Conservation (phyloP, 1,139 yeast genomes). For the Hemisphaericaspora xylofermentans region DNA sequence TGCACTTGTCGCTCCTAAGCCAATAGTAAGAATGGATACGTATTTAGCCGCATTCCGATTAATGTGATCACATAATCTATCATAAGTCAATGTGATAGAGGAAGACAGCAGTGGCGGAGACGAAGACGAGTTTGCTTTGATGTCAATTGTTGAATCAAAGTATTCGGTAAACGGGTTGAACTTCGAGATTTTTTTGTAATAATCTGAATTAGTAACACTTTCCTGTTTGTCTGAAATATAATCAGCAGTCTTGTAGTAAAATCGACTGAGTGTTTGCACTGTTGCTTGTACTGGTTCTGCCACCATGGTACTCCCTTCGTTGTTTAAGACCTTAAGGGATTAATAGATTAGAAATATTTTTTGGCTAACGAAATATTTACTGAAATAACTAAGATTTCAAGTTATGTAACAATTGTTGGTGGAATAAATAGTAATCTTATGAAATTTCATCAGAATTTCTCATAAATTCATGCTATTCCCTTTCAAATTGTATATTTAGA, state of each 20-base stretch:
- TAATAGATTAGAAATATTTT: not conserved
- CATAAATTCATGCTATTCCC: no score
- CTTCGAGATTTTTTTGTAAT: conserved; percentile 17
- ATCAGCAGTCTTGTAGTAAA: conserved; percentile 24
- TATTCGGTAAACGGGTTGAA: conserved; percentile 14
- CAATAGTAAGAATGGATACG: conserved; percentile 25
- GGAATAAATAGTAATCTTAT: no score
- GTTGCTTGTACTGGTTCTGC: conserved; percentile 50
- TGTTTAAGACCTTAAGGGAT: not conserved
- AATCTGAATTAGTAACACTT: conserved; percentile 20
- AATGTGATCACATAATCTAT: conserved; percentile 13
- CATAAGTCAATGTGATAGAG: conserved; percentile 5
- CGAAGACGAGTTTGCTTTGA: conserved; percentile 3
- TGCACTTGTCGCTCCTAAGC: conserved; percentile 26
- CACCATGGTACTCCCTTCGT: conserved; percentile 27
- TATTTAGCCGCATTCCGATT: conserved; percentile 17
- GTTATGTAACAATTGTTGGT: no score
- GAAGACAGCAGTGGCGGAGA: conserved; percentile 5
- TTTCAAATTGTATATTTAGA: no score
- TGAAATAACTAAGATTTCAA: no score
- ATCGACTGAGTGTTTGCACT: conserved; percentile 27
- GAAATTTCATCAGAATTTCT: no score
- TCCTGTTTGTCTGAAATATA: conserved; percentile 28
- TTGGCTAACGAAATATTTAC: no score
- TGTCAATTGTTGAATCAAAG: conserved; percentile 4